phyloP scores from a whole-genome alignment of 1,284 basidiomycete species.

The Trichosporon faecale region DNA sequence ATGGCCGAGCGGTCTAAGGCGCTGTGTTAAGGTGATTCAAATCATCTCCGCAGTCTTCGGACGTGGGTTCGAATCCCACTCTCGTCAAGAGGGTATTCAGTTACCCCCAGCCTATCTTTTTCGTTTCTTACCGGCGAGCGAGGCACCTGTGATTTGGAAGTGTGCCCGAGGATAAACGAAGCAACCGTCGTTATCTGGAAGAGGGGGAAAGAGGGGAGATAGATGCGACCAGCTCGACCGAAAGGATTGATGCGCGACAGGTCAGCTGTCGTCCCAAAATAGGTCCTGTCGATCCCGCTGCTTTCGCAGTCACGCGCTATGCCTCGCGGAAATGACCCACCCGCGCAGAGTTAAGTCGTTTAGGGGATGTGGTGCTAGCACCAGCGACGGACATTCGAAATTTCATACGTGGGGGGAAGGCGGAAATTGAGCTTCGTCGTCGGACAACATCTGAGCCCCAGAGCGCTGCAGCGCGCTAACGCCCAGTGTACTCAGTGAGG shows the following conservation, averaged over 20 bases:
- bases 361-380: background rate
- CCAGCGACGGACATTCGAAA: background rate
- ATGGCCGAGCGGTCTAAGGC: conserved; percentile 30
- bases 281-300: too few relatives aligned
- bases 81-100: conserved; percentile 21
- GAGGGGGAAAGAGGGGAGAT: too few relatives aligned
- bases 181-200: too few relatives aligned
- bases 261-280: too few relatives aligned
- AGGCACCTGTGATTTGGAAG: too few relatives aligned
- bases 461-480: too few relatives aligned
- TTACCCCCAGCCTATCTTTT: conserved; percentile 12
- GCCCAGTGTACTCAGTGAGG: too few relatives aligned
- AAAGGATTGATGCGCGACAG: too few relatives aligned
- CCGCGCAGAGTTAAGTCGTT: background rate
- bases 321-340: background rate
- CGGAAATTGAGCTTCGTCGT: background rate
- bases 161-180: too few relatives aligned
- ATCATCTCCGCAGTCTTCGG: conserved; percentile 39
- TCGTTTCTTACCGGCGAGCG: background rate
- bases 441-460: too few relatives aligned
- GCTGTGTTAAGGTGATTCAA: conserved; percentile 26
- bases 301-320: background rate
- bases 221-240: too few relatives aligned
- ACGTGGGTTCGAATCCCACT: conserved; percentile 51
- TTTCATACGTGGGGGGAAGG: too few relatives aligned